Evolutionary conservation across 2,329 filamentous ascomycete genomes (phyloP), one percentile per base, ranked within the genome.

Genomic region (Fusarium sp.): DNA sequence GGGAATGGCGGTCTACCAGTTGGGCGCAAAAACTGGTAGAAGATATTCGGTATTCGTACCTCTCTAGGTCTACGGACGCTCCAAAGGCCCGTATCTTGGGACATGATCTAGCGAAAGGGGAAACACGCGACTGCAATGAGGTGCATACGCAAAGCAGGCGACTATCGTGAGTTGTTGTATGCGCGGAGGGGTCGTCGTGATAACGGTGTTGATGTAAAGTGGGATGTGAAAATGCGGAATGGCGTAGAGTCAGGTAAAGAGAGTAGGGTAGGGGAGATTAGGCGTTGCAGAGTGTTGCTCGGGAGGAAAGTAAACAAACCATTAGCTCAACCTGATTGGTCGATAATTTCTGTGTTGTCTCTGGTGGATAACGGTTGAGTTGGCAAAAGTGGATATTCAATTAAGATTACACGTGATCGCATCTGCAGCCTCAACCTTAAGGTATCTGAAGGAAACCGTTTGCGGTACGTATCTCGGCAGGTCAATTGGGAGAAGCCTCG

Each of bases 11-110:
- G 32, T 62, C 50, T 61, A 36, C 55, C 45, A 72, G 48, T 41
- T 32, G 14, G 45, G 69, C 65, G 60, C 69, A 61, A 47, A 59
- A 74, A 62, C 74, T 77, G 76, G 75, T 70, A 61, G 50, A 34
- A 51, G 45, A 48, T 58, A 63, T 30, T 36, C 17, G 48, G 50
- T 67, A 34, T 57, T 75, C 66, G 66, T 67, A 97, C 95, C 89
- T 98, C 95, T 88, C 96, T 91, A 77, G 94, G 93, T 80, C 95
- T 92, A 84, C 94, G 94, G 82, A 97, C 94, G 80, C 95, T 98
- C 89, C 96, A 98, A 81, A 96, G 87, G 80, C 93, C 93, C 70
- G 91, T 90, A 79, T 97, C 94, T 85, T 96, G 94, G 85, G 94
- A 94, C 94, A 97, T 97, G 80, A 65, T 78, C 62, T 61, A 58